Percentiles rank a stretch among this genome's conserved stretches.
These are phyloP conservation scores for Lachnellula subtilissima DNA, from an alignment of 2,329 filamentous ascomycete species.

Conservation along the genomic window DNA sequence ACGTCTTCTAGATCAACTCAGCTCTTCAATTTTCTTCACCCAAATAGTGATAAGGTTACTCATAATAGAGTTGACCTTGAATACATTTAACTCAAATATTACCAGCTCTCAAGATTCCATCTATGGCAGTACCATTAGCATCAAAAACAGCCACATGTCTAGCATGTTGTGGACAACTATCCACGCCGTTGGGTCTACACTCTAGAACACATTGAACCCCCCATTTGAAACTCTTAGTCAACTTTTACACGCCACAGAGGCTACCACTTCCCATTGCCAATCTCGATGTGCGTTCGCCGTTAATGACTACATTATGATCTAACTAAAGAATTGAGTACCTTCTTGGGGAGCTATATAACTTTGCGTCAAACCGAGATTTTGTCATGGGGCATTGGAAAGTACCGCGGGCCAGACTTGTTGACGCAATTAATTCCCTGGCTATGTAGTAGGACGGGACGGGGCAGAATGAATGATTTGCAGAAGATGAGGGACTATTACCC, in stretches of 20 bases:
- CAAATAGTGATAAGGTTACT: neutral
- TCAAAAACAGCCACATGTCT: neutral
- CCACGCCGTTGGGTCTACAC: too few species aligned
- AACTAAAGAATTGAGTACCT: too few species aligned
- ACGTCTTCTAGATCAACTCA: neutral
- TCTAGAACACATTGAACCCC: too few species aligned
- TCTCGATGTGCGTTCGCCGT: too few species aligned
- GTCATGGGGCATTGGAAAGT: constrained; percentile 26
- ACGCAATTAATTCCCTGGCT: constrained; percentile 19
- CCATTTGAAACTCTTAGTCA: too few species aligned
- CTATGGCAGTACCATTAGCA: neutral
- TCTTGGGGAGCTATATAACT: constrained; percentile 12
- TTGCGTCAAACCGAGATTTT: constrained; percentile 18
- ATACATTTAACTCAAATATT: neutral
- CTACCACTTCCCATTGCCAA: too few species aligned
- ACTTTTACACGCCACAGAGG: too few species aligned
- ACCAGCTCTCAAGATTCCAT: neutral
- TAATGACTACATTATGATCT: too few species aligned
- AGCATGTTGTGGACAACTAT: neutral
- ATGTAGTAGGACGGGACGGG: constrained; percentile 10
- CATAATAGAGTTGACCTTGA: neutral
- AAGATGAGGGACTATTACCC: neutral
- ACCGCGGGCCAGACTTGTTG: constrained; percentile 10
- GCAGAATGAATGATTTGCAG: neutral
- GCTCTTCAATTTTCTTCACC: neutral